These are phyloP conservation scores for Erysimum cheiri DNA, from an alignment of 441 rosid species.

Conservation along the genomic window DNA sequence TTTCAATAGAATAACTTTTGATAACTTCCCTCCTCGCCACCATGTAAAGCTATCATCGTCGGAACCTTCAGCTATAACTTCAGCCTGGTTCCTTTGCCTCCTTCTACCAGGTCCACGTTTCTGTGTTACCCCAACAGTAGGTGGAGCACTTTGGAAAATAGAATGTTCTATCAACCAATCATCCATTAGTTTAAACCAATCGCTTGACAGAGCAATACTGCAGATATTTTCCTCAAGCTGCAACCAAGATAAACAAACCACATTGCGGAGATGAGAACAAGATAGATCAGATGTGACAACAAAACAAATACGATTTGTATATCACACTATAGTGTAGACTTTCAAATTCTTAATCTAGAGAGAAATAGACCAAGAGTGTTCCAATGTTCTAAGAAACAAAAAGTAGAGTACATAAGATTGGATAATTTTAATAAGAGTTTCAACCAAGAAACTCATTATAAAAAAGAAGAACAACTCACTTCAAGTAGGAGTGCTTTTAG, in stretches of 20 bases:
- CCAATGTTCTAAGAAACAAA: not conserved
- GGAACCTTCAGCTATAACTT: slow-evolving; percentile 49
- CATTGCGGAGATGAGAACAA: slow-evolving; percentile 16
- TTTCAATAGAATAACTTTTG: slow-evolving; percentile 60
- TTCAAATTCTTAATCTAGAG: slow-evolving; percentile 2
- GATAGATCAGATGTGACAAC: slow-evolving; percentile 3
- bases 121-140: slow-evolving; percentile 48
- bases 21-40: slow-evolving; percentile 84
- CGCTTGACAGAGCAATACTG: slow-evolving; percentile 63
- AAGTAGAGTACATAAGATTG: not conserved
- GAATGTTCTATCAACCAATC: slow-evolving; percentile 61
- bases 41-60: slow-evolving; percentile 67
- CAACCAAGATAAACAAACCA: slow-evolving; percentile 36
- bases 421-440: not conserved
- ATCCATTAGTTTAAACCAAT: slow-evolving; percentile 82
- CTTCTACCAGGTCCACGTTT: slow-evolving; percentile 70
- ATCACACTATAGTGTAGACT: slow-evolving; percentile 5
- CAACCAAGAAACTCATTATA: not conserved
- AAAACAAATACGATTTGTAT: not conserved
- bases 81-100: slow-evolving; percentile 64
- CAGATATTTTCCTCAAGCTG: slow-evolving; percentile 86
- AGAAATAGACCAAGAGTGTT: slow-evolving; percentile 9
- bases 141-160: slow-evolving; percentile 55
- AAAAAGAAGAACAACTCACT: slow-evolving; percentile 49
- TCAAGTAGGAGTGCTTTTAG: slow-evolving; percentile 77